Evolutionary conservation across 1,284 basidiomycete genomes (phyloP), one percentile per base, ranked within the genome.

Genomic region (Sporisorium exsertum): DNA sequence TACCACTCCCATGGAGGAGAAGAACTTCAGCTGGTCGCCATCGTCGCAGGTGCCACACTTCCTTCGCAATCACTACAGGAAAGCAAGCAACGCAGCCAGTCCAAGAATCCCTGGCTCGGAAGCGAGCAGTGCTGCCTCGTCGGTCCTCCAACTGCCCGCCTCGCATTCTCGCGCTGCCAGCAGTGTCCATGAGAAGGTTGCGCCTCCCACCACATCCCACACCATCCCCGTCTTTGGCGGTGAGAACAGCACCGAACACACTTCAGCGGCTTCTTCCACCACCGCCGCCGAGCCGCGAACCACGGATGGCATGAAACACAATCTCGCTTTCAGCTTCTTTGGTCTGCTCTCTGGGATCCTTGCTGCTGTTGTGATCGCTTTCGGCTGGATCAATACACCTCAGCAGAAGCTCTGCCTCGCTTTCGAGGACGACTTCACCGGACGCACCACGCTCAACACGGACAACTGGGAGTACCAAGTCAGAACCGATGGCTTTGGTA

Each of bases 401-500:
- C 64, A 67, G n/a, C 58, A 62, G 47, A 58, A 67, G 59, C 58
- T 61, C 22, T 67, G 65, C 43, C 59, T 67, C 20, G 65, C 49
- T 1, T 52, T 67, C 43, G 58, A 67, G 29, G 65, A 67, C 40
- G 58, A 67, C 24, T 67, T 67, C 27, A 50, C 58, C 18, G 64
- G 58, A 18, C 58, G 54, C 15, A 57, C 47, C 40, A 61, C 47
- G 13, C 53, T 67, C 54, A 67, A 67, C 54, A 67, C 54, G 13
- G 58, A 61, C 42, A 67, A 58, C 33, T 95, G 93, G 90, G 88
- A 89, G 74, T 89, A 90, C 43, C 93, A 95, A 84, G 90, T 93
- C 29, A 90, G 93, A 74, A 89, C 94, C 87, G 92, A 92, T 66
- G 94, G 94, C 2, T 95, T 92, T 83, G 93, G 93, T 86, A 93